Percentiles rank a stretch among this genome's conserved stretches.
Evolutionary conservation across 2,329 filamentous ascomycete species (phyloP).

Genomic region (Thielaviopsis ethacetica): DNA sequence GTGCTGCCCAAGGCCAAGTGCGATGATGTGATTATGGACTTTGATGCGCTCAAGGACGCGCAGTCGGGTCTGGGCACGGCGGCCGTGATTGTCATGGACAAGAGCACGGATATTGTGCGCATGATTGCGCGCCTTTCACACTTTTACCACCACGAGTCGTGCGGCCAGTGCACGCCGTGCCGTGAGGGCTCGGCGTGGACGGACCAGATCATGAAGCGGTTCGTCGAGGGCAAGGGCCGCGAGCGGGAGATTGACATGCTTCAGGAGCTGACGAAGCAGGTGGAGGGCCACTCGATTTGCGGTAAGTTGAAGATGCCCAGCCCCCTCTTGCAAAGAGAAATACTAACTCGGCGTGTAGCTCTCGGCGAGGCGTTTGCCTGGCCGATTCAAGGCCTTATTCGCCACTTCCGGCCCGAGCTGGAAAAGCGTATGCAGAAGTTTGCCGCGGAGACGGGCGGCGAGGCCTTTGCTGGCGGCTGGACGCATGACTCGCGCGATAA

Average conservation of each 20-base stretch:
- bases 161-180: slow-evolving; percentile 98
- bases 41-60: slow-evolving; percentile 92
- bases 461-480: slow-evolving; percentile 78
- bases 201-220: slow-evolving; percentile 94
- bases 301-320: slow-evolving; percentile 52
- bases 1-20: slow-evolving; percentile 82
- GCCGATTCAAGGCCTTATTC: slow-evolving; percentile 95
- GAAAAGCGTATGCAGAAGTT: slow-evolving; percentile 81
- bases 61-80: slow-evolving; percentile 95
- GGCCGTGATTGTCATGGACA: slow-evolving; percentile 98
- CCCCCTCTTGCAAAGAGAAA: not conserved
- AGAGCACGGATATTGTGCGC: slow-evolving; percentile 88
- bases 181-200: slow-evolving; percentile 98
- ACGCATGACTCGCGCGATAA: slow-evolving; percentile 54
- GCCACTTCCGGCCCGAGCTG: slow-evolving; percentile 92
- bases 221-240: slow-evolving; percentile 78
- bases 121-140: slow-evolving; percentile 83
- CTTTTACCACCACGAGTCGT: slow-evolving; percentile 98
- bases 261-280: slow-evolving; percentile 97
- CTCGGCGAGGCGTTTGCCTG: slow-evolving; percentile 95
- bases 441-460: slow-evolving; percentile 53
- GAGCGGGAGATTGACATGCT: slow-evolving; percentile 97
- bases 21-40: slow-evolving; percentile 97
- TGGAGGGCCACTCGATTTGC: slow-evolving; percentile 97
- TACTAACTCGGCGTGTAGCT: slow-evolving; percentile 33